A percentile compares a stretch with the other conserved stretches of the same genome.
phyloP scores from a whole-genome alignment of 163 green algal species.

The Scenedesmus sp. region DNA sequence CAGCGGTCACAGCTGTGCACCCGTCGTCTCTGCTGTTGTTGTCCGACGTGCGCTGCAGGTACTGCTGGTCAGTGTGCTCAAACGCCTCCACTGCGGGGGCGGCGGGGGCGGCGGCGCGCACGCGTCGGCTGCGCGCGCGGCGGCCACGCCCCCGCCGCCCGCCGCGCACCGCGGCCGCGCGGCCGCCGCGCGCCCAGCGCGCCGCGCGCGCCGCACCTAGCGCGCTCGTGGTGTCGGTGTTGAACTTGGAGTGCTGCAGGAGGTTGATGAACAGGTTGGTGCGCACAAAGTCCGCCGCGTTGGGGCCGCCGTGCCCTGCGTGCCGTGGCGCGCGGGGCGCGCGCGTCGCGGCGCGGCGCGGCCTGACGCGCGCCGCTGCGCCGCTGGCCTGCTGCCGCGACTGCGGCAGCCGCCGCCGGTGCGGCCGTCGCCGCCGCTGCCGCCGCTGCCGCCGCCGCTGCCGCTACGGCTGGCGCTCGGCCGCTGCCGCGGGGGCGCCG shows the following conservation, averaged over 20 bases:
- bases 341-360: no score
- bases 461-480: background rate
- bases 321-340: no score
- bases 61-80: slow-evolving; percentile 81
- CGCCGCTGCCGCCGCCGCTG: no score
- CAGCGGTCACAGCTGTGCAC: slow-evolving; percentile 90
- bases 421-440: no score
- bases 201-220: slow-evolving; percentile 4
- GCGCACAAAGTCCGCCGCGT: slow-evolving; percentile 74
- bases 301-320: slow-evolving; percentile 73
- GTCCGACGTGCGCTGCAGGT: slow-evolving; percentile 68
- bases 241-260: slow-evolving; percentile 64
- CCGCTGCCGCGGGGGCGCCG: slow-evolving; percentile 21
- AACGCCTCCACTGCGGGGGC: slow-evolving; percentile 75
- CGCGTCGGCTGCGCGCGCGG: no score
- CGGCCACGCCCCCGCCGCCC: no score
- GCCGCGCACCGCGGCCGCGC: no score
- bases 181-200: background rate
- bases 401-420: background rate
- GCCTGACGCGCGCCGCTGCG: no score
- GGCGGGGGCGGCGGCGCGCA: background rate
- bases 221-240: slow-evolving; percentile 45
- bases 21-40: slow-evolving; percentile 74
- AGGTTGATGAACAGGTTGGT: slow-evolving; percentile 76
- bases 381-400: background rate